Evolutionary conservation across 2,329 filamentous ascomycete genomes (phyloP), one percentile per base, ranked within the genome.

Genomic region (Microcyclosporella mali): DNA sequence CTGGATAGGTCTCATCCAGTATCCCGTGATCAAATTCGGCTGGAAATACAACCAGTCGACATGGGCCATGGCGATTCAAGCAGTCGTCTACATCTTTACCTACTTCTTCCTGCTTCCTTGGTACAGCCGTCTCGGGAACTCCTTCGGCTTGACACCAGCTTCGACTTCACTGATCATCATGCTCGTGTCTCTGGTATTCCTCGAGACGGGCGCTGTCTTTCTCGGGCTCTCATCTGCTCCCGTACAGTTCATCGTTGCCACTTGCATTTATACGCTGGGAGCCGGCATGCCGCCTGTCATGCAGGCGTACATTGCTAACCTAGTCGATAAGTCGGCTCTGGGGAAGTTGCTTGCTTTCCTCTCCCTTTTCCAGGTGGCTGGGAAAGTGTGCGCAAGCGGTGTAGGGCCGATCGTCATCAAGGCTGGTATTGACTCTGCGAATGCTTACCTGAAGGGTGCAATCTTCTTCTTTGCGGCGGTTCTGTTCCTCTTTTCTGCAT

Each of bases 191-290:
- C 58, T 67, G 1, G 56, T 63, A 11, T 65, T 70, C 34, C 52
- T 69, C 37, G 67, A 69, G 43, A 65, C 62, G 3, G 66, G 52
- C 2, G 66, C 62, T 1, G 52, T 64, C 15, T 53, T 69, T 9
- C 33, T 43, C 2, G 33, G 34, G 3, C 17, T 43, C 16, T 37
- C 40, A 4, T n/a, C 40, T 3, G 33, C 32, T 6, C 10, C 40
- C 9, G 16, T 16, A 12, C 32, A 43, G 33, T 43, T 43, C 33
- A 37, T 43, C 29, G 34, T 8, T 10, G 40, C 40, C 2, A 37
- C 34, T 17, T 43, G 40, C 40, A 18, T 37, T 12, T 43, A 37
- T 19, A 37, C 40, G 12, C 17, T 43, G n/a, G 41, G 35, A 3
- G 41, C 41, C 30, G 36, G 41, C 10, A n/a, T 44, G 36, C 36